Evolutionary conservation across 2,329 filamentous ascomycete genomes (phyloP).

Genomic region (Diaporthe longicolla): DNA sequence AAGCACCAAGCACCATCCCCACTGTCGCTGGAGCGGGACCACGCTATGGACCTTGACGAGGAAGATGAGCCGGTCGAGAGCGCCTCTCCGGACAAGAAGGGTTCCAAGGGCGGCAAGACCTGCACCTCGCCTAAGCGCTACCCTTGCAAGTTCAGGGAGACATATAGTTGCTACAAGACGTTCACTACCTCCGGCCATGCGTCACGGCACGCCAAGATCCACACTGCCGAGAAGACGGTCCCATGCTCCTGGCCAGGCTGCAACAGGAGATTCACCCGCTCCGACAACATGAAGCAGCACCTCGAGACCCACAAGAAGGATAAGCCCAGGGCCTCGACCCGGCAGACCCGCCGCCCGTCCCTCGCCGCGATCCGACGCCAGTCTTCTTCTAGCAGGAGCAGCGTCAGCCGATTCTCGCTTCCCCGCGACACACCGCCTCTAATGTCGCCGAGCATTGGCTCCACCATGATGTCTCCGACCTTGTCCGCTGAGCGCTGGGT

Average conservation of each 20-base stretch:
- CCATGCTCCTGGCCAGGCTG: slow-evolving; percentile 73
- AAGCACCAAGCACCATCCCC: slow-evolving; percentile 24
- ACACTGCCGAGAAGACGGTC: slow-evolving; percentile 85
- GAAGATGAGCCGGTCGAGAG: slow-evolving; percentile 57
- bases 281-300: slow-evolving; percentile 92
- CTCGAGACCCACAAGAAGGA: slow-evolving; percentile 82
- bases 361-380: slow-evolving; percentile 45
- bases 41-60: slow-evolving; percentile 53
- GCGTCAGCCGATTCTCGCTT: slow-evolving; percentile 41
- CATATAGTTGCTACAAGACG: slow-evolving; percentile 80
- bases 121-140: slow-evolving; percentile 72
- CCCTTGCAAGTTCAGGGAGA: slow-evolving; percentile 80
- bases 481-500: slow-evolving; percentile 61
- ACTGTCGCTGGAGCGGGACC: not conserved
- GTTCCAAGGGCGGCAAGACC: slow-evolving; percentile 31
- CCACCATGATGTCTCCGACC: slow-evolving; percentile 63
- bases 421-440: slow-evolving; percentile 51
- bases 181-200: slow-evolving; percentile 89
- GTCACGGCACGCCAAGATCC: slow-evolving; percentile 87
- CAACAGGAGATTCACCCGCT: slow-evolving; percentile 81
- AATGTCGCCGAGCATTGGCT: slow-evolving; percentile 52
- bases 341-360: slow-evolving; percentile 45
- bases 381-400: slow-evolving; percentile 48
- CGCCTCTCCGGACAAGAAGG: slow-evolving; percentile 36
- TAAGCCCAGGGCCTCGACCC: slow-evolving; percentile 62